Percentiles rank a stretch among this genome's conserved stretches.
Evolutionary conservation across 2,329 filamentous ascomycete species (phyloP).

Genomic region (Ophiostoma populinum): DNA sequence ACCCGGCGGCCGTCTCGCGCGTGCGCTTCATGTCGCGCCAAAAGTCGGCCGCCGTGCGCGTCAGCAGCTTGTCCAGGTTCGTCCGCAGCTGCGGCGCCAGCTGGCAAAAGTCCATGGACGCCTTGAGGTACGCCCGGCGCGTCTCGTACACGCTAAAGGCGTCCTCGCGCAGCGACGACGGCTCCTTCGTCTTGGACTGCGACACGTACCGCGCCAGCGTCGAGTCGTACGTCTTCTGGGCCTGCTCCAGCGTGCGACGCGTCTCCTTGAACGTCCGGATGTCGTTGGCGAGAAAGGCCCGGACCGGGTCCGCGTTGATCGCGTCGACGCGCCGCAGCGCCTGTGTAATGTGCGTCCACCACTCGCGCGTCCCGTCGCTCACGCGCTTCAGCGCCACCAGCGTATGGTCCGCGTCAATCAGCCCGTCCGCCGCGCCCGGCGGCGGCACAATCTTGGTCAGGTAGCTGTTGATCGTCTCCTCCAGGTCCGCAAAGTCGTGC

Average conservation of each 20-base stretch:
- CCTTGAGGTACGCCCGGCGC: constrained; percentile 75
- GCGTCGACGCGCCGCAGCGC: constrained; percentile 63
- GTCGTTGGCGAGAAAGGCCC: constrained; percentile 60
- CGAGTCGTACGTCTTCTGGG: constrained; percentile 72
- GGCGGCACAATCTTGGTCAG: constrained; percentile 61
- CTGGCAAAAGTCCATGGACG: constrained; percentile 85
- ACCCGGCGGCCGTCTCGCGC: constrained; percentile 45
- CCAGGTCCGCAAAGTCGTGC: constrained; percentile 52
- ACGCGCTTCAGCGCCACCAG: constrained; percentile 71
- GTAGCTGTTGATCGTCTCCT: constrained; percentile 63
- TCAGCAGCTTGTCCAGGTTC: constrained; percentile 70
- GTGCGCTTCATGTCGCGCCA: constrained; percentile 71
- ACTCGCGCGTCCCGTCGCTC: constrained; percentile 72
- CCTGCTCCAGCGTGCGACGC: constrained; percentile 54
- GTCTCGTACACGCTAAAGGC: constrained; percentile 92
- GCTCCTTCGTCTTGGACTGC: constrained; percentile 86
- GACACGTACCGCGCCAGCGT: constrained; percentile 65
- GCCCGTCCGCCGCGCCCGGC: constrained; percentile 56
- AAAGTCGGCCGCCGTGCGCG: constrained; percentile 68
- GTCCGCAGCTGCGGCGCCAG: constrained; percentile 72
- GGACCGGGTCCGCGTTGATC: constrained; percentile 66
- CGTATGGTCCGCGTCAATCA: constrained; percentile 86
- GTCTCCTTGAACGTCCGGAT: constrained; percentile 75
- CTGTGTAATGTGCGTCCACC: constrained; percentile 62
- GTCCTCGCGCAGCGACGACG: constrained; percentile 79